Evolutionary conservation across 805 yeast genomes (phyloP), one percentile per base, ranked within the genome.

Genomic region (Candida maesae): DNA sequence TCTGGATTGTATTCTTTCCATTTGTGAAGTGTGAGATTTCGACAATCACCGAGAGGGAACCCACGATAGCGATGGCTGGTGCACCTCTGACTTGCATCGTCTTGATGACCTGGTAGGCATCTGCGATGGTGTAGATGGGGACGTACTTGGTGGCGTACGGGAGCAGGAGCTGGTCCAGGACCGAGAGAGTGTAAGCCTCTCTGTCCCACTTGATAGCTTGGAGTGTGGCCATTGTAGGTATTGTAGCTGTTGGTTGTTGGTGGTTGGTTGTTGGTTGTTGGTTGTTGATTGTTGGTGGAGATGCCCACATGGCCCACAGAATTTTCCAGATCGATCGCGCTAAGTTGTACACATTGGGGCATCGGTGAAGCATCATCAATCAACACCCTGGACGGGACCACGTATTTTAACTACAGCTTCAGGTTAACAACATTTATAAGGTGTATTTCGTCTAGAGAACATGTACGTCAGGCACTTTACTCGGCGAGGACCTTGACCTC

Each of bases 81-180:
- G 99, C 99, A 28, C 99, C 99, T 60, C 99, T 74, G 5, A 95
- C 97, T 55, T 86, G 89, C 99, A 91, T 91, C 43, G 71, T 71
- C 57, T 79, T 81, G 61, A 91, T 91, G n/a, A 85, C 95, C 15
- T 73, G 71, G 63, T 67, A 87, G 4, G 95, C 97, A 59, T 83
- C 89, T 35, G 81, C 81, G 37, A 86, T 78, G 14, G 78, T 66
- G 28, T 66, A 50, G 43, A 91, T 75, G 1, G 70, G 59, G 16
- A 90, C 66, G 61, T 87, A 91, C 36, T 68, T 71, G 1, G 95
- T 78, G 38, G 81, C 72, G 51, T 86, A 88, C 0, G 99, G 99
- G 27, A 91, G 74, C 25, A 77, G 61, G 13, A 89, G 71, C 62
- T 91, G 99, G 61, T 93, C 95, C 46, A 91, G 66, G 23, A 90